Percentiles rank a stretch among this genome's conserved stretches.
phyloP scores from a whole-genome alignment of 2,329 filamentous ascomycete genomes.

The Trichoderma sp. region DNA sequence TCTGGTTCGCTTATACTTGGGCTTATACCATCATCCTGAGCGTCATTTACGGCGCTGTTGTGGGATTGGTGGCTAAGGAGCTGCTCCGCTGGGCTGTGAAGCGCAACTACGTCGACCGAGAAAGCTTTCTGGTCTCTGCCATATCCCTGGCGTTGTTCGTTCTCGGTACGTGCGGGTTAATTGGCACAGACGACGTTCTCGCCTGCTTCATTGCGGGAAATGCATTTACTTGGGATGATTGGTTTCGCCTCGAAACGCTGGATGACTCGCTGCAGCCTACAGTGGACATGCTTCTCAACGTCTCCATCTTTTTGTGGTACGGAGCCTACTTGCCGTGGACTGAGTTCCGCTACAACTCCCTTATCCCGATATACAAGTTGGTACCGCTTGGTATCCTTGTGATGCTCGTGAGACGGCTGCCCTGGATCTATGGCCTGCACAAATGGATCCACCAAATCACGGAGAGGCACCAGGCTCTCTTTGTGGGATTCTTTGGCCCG shows the following conservation, averaged over 20 bases:
- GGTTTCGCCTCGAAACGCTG: constrained; percentile 86
- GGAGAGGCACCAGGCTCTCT: constrained; percentile 72
- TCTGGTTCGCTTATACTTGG: constrained; percentile 88
- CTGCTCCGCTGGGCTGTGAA: constrained; percentile 84
- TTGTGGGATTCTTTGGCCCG: constrained; percentile 91
- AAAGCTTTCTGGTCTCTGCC: constrained; percentile 86
- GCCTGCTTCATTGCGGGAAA: constrained; percentile 94
- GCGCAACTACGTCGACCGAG: constrained; percentile 78
- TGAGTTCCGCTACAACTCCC: constrained; percentile 65
- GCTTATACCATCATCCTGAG: constrained; percentile 81
- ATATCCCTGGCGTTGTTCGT: constrained; percentile 86
- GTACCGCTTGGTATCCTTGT: constrained; percentile 75
- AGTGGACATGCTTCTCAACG: constrained; percentile 91
- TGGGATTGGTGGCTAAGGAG: constrained; percentile 82
- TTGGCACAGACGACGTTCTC: constrained; percentile 86
- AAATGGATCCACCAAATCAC: constrained; percentile 80
- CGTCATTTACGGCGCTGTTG: constrained; percentile 72
- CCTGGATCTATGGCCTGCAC: constrained; percentile 74
- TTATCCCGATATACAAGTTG: constrained; percentile 75
- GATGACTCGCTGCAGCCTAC: constrained; percentile 94
- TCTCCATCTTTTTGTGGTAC: constrained; percentile 88
- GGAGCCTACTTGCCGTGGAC: constrained; percentile 84
- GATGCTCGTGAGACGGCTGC: constrained; percentile 75
- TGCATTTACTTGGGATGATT: constrained; percentile 89
- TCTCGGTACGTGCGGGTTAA: constrained; percentile 81